Percentiles rank a stretch among this genome's conserved stretches.
Conservation (phyloP, 192 early-diverging fungal species). For the Backusella luteola region DNA sequence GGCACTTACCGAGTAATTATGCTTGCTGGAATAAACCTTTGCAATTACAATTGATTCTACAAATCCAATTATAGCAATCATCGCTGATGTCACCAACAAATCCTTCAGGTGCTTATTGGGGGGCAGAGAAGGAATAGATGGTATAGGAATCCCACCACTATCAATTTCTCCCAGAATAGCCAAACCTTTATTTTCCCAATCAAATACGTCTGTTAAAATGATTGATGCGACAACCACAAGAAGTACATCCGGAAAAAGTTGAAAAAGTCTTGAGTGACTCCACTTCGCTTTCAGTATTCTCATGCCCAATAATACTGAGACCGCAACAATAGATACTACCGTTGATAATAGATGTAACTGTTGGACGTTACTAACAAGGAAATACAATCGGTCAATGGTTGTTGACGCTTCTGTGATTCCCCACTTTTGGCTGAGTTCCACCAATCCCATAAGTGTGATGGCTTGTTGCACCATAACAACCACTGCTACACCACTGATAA, state of each 20-base stretch:
- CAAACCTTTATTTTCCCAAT: conserved; percentile 75
- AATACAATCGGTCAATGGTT: conserved; percentile 73
- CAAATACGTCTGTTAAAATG: conserved; percentile 54
- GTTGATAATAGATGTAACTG: conserved; percentile 69
- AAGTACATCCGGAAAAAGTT: conserved; percentile 89
- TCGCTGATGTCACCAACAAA: conserved; percentile 78
- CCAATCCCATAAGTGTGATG: conserved; percentile 72
- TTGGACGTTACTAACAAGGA: conserved; percentile 61
- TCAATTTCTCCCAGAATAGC: conserved; percentile 78
- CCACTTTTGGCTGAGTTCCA: conserved; percentile 34
- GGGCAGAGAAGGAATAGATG: conserved; percentile 62
- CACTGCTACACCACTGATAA: conserved; percentile 90
- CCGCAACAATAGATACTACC: conserved; percentile 61
- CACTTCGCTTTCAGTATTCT: conserved; percentile 54
- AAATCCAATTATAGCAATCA: conserved; percentile 96
- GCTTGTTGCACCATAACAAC: conserved; percentile 92
- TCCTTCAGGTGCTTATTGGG: conserved; percentile 59
- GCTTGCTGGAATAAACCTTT: conserved; percentile 88
- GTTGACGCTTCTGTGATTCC: conserved; percentile 65
- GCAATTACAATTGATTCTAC: conserved; percentile 97
- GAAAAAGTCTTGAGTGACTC: conserved; percentile 45
- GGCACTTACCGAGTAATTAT: conserved; percentile 90
- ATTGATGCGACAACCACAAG: conserved; percentile 80
- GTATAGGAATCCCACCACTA: conserved; percentile 55
- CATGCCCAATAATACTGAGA: conserved; percentile 65